These are phyloP conservation scores for Alternaria infectoria DNA, from an alignment of 2,329 filamentous ascomycete species.

Conservation along the genomic window DNA sequence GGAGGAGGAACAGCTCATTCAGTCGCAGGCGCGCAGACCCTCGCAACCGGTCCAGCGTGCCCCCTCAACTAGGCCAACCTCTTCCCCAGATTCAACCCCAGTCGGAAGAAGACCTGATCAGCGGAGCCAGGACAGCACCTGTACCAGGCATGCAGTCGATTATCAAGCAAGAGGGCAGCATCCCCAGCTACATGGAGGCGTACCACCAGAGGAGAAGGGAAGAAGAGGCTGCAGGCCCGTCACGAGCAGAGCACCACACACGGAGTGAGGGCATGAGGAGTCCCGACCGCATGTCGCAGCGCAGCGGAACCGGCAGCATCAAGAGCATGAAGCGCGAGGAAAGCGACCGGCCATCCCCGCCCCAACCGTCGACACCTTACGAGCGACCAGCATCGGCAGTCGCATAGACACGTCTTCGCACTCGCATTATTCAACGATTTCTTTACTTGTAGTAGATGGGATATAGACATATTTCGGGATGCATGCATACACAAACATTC, in stretches of 20 bases:
- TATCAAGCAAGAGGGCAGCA: slow-evolving; percentile 40
- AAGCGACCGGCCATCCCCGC: slow-evolving; percentile 24
- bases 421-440: not conserved
- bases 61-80: slow-evolving; percentile 42
- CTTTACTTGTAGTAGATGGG: not conserved
- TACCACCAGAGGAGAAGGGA: slow-evolving; percentile 42
- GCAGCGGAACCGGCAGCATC: slow-evolving; percentile 42
- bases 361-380: slow-evolving; percentile 23
- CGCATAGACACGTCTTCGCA: not conserved
- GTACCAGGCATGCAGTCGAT: slow-evolving; percentile 33
- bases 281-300: slow-evolving; percentile 44
- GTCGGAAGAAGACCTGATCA: slow-evolving; percentile 42
- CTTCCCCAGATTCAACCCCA: slow-evolving; percentile 42
- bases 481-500: slow-evolving; percentile 10
- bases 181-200: slow-evolving; percentile 36
- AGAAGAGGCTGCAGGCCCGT: slow-evolving; percentile 28
- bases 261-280: slow-evolving; percentile 40
- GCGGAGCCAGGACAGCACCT: slow-evolving; percentile 46
- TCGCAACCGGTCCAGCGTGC: slow-evolving; percentile 44
- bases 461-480: slow-evolving; percentile 3
- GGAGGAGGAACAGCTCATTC: slow-evolving; percentile 43
- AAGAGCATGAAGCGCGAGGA: slow-evolving; percentile 46
- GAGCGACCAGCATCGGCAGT: slow-evolving; percentile 11
- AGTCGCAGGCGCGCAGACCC: slow-evolving; percentile 41
- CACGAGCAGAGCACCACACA: slow-evolving; percentile 30